phyloP scores from a whole-genome alignment of 2,329 filamentous ascomycete genomes.

The Paracamarosporium sp. region DNA sequence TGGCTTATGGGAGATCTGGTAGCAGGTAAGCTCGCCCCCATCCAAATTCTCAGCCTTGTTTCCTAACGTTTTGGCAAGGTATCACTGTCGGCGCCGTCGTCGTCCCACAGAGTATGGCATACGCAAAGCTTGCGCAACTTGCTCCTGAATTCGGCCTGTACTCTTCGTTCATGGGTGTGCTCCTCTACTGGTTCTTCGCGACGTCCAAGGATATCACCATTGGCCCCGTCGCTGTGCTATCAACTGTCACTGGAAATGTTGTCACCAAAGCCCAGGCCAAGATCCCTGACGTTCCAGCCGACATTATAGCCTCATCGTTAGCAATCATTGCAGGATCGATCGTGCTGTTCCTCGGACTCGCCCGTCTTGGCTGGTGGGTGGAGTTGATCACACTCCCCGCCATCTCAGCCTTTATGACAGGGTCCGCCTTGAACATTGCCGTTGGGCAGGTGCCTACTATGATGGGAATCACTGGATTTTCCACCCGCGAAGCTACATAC shows the following conservation, averaged over 20 bases:
- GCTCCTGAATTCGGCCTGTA: constrained; percentile 84
- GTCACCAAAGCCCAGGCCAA: constrained; percentile 67
- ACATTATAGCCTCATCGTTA: constrained; percentile 64
- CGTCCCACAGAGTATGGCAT: constrained; percentile 95
- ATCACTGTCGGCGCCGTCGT: constrained; percentile 79
- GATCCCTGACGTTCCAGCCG: constrained; percentile 43
- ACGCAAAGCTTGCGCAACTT: constrained; percentile 82
- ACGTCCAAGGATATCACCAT: constrained; percentile 99
- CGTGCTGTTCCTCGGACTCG: constrained; percentile 79
- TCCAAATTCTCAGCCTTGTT: background rate
- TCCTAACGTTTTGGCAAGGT: constrained; percentile 49
- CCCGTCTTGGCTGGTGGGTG: constrained; percentile 87
- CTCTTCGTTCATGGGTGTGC: constrained; percentile 94
- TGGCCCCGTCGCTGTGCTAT: constrained; percentile 94
- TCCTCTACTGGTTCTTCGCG: constrained; percentile 97
- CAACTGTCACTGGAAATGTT: constrained; percentile 84
- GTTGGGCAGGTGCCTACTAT: constrained; percentile 82
- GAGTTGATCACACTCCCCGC: constrained; percentile 92
- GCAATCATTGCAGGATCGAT: constrained; percentile 81
- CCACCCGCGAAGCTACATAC: constrained; percentile 80
- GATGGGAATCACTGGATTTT: constrained; percentile 79
- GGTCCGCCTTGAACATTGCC: constrained; percentile 88
- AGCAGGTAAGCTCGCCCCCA: constrained; percentile 67
- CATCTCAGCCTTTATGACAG: constrained; percentile 97
- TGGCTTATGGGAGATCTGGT: constrained; percentile 91